phyloP scores from a whole-genome alignment of 495 filamentous ascomycete species.

The Penicillium desertorum region DNA sequence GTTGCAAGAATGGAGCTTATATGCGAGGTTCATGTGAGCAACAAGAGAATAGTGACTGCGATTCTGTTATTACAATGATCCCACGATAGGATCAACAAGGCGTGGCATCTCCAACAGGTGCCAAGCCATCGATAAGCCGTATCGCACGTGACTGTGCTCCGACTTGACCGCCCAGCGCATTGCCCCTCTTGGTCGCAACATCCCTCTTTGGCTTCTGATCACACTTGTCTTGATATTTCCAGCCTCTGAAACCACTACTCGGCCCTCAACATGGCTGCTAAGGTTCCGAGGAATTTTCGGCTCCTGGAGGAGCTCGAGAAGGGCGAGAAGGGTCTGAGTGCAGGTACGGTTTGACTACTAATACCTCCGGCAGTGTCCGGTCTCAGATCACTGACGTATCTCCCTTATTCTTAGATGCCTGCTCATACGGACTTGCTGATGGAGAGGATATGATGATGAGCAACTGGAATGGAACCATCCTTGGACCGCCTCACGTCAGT shows the following conservation, averaged over 20 bases:
- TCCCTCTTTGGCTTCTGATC: conserved; percentile 6
- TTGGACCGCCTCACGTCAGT: conserved; percentile 92
- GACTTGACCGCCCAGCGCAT: conserved; percentile 17
- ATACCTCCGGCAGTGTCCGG: conserved; percentile 6
- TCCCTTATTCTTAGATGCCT: conserved; percentile 66
- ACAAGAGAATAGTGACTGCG: not conserved
- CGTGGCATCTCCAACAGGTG: conserved; percentile 36
- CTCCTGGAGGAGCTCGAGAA: conserved; percentile 97
- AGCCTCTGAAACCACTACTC: not conserved
- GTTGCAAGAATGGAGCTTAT: not conserved
- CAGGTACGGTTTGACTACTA: conserved; percentile 55
- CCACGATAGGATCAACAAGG: conserved; percentile 2
- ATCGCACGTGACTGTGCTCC: conserved; percentile 35
- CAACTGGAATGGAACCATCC: conserved; percentile 97
- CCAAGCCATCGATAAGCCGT: conserved; percentile 37
- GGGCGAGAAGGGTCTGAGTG: conserved; percentile 94
- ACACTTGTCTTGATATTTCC: conserved; percentile 7
- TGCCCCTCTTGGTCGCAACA: conserved; percentile 26
- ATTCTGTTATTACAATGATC: conserved; percentile 1
- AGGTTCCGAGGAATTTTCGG: conserved; percentile 92
- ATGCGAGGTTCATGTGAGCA: not conserved
- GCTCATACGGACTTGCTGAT: conserved; percentile 93
- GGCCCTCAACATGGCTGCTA: conserved; percentile 63
- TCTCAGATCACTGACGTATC: conserved; percentile 15
- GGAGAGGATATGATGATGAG: conserved; percentile 96